Conservation (phyloP, 345 rosid species). For the Cochlearia excelsa region DNA sequence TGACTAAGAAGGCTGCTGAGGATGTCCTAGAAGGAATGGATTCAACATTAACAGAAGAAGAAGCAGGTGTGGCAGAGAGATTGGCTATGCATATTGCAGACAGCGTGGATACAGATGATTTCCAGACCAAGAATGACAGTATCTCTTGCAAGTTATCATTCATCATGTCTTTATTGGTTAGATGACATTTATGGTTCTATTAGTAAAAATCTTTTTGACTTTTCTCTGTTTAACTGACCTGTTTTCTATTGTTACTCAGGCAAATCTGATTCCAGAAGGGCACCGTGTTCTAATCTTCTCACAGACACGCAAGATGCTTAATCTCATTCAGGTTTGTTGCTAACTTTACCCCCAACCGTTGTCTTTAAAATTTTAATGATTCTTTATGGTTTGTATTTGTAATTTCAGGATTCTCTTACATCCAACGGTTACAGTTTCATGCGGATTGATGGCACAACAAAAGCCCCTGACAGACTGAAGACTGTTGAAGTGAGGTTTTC, state of each 20-base stretch:
- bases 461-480: slow-evolving; percentile 75
- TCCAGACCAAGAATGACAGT: slow-evolving; percentile 71
- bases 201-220: slow-evolving; percentile 13
- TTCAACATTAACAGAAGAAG: slow-evolving; percentile 74
- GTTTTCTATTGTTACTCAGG: slow-evolving; percentile 42
- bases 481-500: slow-evolving; percentile 65
- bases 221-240: slow-evolving; percentile 22
- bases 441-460: slow-evolving; percentile 94
- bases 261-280: slow-evolving; percentile 77
- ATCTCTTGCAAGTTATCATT: slow-evolving; percentile 94
- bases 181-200: slow-evolving; percentile 16
- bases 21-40: slow-evolving; percentile 93
- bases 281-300: slow-evolving; percentile 93
- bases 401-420: slow-evolving; percentile 60
- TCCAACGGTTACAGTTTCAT: slow-evolving; percentile 64
- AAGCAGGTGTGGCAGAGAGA: slow-evolving; percentile 76
- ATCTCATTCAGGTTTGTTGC: slow-evolving; percentile 79
- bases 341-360: slow-evolving; percentile 22
- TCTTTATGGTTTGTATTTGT: slow-evolving; percentile 12
- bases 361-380: slow-evolving; percentile 4
- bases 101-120: slow-evolving; percentile 62
- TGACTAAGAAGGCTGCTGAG: slow-evolving; percentile 43
- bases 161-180: slow-evolving; percentile 74
- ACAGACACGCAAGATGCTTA: slow-evolving; percentile 96
- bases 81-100: slow-evolving; percentile 90